Evolutionary conservation across 1,139 yeast species (phyloP), one percentile per base, ranked within the genome.

Genomic region (Yamadazyma mexicana): DNA sequence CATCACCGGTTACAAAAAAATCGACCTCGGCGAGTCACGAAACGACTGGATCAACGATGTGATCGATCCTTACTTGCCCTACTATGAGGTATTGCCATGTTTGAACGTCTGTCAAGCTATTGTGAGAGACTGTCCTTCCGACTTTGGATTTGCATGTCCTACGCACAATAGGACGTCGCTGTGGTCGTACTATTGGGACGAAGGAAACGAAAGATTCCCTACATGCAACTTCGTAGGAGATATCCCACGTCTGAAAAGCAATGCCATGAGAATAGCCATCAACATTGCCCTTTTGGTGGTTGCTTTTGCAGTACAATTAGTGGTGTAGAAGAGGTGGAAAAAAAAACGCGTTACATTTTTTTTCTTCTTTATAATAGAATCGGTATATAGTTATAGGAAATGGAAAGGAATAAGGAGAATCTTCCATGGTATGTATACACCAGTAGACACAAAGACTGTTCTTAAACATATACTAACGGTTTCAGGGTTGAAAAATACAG

Each of bases 401-500:
- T 36, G 27, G 47, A 37, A 17, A 53, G 38, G 33, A 49, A 37
- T 29, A 51, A 39, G 37, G 70, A 66, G 17, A 66, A 65, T 47
- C 55, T 68, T 38, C 74, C 74, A 45, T 68, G 74, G 74, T 68
- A 67, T 46, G 74, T 66, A 38, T 6, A 5, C 15, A 12, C 6
- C 26, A 18, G 37, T 12, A n/a, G 7, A 16, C 10, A 5, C 12
- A 22, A 29, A 17, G 14, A 29, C n/a, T 22, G 17, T 11, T 6
- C 16, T 5, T 7, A 4, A 8, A 16, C 7, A 12, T 20, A 24
- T 50, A 55, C 65, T 61, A 59, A 61, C 63, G 40, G n/a, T n/a
- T 30, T 15, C 24, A 70, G 89, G 98, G 95, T 94, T 37, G 99
- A 94, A 61, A 94, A 94, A 61, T 94, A 92, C 61, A 82, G 99